A percentile compares a stretch with the other conserved stretches of the same genome.
Evolutionary conservation across 148 eudicot genomes (phyloP).

Genomic region (Euryodendron excelsum): DNA sequence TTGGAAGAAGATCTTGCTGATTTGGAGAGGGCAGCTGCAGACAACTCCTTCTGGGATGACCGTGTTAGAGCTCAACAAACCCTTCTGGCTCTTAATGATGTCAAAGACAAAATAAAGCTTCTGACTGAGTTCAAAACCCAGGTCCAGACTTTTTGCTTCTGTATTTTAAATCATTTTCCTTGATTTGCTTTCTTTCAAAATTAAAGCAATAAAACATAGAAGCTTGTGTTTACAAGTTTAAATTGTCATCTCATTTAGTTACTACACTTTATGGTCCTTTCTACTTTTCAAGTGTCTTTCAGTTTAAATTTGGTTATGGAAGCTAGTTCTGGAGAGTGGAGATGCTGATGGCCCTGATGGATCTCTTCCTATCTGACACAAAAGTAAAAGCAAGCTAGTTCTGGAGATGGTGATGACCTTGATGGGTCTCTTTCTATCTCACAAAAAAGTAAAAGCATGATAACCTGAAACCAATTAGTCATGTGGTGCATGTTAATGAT

Average conservation of each 20-base stretch:
- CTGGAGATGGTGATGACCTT: background rate
- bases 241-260: background rate
- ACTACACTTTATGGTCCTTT: background rate
- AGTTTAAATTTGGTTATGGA: background rate
- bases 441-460: background rate
- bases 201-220: background rate
- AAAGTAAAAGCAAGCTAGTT: background rate
- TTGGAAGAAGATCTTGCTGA: constrained; percentile 63
- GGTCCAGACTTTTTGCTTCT: constrained; percentile 37
- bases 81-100: constrained; percentile 74
- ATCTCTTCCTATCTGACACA: background rate
- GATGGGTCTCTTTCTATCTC: background rate
- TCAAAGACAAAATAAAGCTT: constrained; percentile 74
- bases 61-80: constrained; percentile 85
- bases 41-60: constrained; percentile 90
- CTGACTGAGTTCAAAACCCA: constrained; percentile 71
- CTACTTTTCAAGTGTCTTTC: background rate
- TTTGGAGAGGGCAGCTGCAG: constrained; percentile 75
- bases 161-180: background rate
- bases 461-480: background rate
- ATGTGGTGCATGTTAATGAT: background rate
- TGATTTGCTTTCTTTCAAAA: background rate
- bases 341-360: background rate
- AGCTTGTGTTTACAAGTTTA: background rate
- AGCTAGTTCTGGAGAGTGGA: background rate